Conservation (phyloP, 257 asterid genomes). For the Scutellaria baicalensis region DNA sequence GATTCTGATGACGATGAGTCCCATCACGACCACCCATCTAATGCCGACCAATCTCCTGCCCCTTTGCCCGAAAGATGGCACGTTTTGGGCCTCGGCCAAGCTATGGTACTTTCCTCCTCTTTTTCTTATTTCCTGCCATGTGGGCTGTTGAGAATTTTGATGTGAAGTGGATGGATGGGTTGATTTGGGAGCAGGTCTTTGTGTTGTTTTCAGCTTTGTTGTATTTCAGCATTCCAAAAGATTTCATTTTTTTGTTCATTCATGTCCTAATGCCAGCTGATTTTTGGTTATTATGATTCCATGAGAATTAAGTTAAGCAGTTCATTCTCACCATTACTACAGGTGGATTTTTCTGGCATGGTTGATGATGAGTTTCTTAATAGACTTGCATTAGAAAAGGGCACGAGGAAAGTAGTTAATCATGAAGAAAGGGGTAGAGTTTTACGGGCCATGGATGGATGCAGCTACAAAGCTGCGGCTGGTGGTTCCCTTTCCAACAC, state of each 20-base stretch:
- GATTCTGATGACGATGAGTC: conserved; percentile 44
- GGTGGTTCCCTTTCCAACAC: conserved; percentile 98
- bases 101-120: conserved; percentile 51
- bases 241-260: neutral
- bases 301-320: neutral
- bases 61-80: conserved; percentile 69
- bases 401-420: conserved; percentile 82
- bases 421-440: conserved; percentile 95
- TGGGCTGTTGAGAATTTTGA: neutral
- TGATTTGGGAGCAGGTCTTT: neutral
- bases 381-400: conserved; percentile 73
- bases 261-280: neutral
- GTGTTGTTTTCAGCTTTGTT: neutral
- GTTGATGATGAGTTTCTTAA: conserved; percentile 75
- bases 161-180: neutral
- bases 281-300: neutral
- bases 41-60: conserved; percentile 16
- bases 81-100: conserved; percentile 97
- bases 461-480: conserved; percentile 98
- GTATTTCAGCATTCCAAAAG: neutral
- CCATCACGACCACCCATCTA: conserved; percentile 8
- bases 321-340: neutral
- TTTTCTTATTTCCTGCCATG: neutral
- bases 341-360: conserved; percentile 97
- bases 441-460: conserved; percentile 92